phyloP scores from a whole-genome alignment of 352 stramenopile species.

The Globisporangium cystogenes region DNA sequence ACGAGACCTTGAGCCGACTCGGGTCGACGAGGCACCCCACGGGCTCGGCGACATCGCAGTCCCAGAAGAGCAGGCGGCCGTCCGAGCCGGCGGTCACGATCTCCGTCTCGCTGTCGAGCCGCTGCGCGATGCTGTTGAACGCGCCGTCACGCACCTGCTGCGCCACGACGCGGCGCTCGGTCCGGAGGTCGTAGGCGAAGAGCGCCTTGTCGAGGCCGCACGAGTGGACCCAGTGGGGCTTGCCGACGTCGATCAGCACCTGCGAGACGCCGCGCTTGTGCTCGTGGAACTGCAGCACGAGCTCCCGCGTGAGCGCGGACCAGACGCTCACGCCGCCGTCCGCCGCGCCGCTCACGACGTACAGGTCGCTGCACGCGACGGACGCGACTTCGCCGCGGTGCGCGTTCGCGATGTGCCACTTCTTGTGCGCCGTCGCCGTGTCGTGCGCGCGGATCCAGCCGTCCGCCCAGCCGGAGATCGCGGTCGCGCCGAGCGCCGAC shows the following conservation, averaged over 20 bases:
- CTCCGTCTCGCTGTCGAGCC: conserved; percentile 87
- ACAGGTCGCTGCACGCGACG: conserved; percentile 51
- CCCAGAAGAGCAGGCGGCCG: conserved; percentile 85
- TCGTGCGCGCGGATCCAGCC: conserved; percentile 72
- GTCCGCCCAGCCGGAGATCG: conserved; percentile 64
- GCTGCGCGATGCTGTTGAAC: conserved; percentile 83
- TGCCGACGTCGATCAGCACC: conserved; percentile 72
- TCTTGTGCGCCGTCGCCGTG: conserved; percentile 32
- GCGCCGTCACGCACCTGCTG: conserved; percentile 76
- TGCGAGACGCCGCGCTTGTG: conserved; percentile 80
- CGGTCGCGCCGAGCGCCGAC: conserved; percentile 3
- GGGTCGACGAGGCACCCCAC: conserved; percentile 49
- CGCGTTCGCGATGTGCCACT: conserved; percentile 86
- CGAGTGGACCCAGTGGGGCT: conserved; percentile 84
- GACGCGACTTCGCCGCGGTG: conserved; percentile 83
- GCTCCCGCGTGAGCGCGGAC: conserved; percentile 73
- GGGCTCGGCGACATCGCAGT: conserved; percentile 85
- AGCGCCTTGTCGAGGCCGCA: conserved; percentile 80
- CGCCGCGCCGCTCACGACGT: conserved; percentile 74
- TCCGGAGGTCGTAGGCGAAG: conserved; percentile 91
- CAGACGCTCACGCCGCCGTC: conserved; percentile 90
- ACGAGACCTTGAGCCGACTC: conserved; percentile 33
- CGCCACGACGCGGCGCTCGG: conserved; percentile 68
- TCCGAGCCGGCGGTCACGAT: conserved; percentile 83
- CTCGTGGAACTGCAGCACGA: conserved; percentile 90